These are phyloP conservation scores for Blastobotrys illinoisensis DNA, from an alignment of 1,139 yeast species.

Conservation along the genomic window DNA sequence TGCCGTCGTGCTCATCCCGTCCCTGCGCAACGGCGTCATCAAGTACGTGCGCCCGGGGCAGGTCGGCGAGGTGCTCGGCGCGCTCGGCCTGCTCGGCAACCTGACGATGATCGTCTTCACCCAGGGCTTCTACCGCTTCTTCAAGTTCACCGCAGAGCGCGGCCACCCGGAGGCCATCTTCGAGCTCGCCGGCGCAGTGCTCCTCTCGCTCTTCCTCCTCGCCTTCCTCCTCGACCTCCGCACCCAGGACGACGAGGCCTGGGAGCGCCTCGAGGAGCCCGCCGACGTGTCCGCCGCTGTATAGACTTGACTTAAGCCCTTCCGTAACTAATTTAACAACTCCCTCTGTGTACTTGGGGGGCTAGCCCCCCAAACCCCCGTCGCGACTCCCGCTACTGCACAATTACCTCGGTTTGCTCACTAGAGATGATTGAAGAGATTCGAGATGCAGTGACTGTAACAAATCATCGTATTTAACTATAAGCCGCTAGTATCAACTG, in stretches of 20 bases:
- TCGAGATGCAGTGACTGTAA: too few relatives aligned
- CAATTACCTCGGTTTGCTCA: too few relatives aligned
- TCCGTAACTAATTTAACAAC: too few relatives aligned
- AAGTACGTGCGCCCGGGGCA: conserved; percentile 41
- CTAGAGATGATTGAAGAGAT: too few relatives aligned
- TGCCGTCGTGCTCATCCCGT: conserved; percentile 45
- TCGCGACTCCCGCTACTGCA: too few relatives aligned
- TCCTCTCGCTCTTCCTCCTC: conserved; percentile 14
- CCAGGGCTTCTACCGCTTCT: conserved; percentile 26
- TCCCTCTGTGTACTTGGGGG: too few relatives aligned
- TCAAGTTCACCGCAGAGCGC: conserved; percentile 25
- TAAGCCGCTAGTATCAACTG: too few relatives aligned
- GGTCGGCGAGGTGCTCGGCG: conserved; percentile 34
- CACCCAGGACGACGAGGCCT: conserved; percentile 2
- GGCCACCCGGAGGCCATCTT: conserved; percentile 28
- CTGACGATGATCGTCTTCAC: conserved; percentile 28
- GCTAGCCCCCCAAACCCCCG: too few relatives aligned
- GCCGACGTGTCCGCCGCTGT: neutral
- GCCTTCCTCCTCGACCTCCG: conserved; percentile 15
- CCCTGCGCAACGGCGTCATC: conserved; percentile 45
- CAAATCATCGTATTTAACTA: too few relatives aligned
- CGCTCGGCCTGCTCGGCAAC: conserved; percentile 26
- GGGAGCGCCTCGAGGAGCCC: neutral
- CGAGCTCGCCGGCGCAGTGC: conserved; percentile 21
- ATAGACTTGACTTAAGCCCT: too few relatives aligned